phyloP scores from a whole-genome alignment of 768 basidiomycete species.

The Phanerodontia chrysosporium region DNA sequence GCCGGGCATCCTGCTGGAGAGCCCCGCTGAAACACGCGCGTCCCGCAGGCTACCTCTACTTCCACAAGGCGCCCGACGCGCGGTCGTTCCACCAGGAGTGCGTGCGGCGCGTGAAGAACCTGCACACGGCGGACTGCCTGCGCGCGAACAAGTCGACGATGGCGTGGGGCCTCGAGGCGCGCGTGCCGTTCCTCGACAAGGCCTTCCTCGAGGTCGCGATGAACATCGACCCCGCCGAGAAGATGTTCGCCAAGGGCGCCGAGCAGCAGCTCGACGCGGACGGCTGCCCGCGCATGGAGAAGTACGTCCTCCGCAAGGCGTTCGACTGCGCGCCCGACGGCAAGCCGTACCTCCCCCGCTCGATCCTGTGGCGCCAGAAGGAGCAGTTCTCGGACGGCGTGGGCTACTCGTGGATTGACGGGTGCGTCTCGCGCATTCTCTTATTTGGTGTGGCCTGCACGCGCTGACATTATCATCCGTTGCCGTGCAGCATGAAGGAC shows the following conservation, averaged over 20 bases:
- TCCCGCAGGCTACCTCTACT: conserved; percentile 87
- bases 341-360: conserved; percentile 84
- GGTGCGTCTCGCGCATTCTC: conserved; percentile 41
- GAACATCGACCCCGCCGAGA: conserved; percentile 83
- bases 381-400: conserved; percentile 99
- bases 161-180: conserved; percentile 99
- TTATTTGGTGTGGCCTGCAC: not conserved
- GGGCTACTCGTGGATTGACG: conserved; percentile 98
- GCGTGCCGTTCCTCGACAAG: conserved; percentile 98
- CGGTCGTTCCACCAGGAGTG: conserved; percentile 92
- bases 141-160: conserved; percentile 99
- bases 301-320: conserved; percentile 96
- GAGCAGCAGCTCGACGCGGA: conserved; percentile 75
- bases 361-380: conserved; percentile 98
- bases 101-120: conserved; percentile 92
- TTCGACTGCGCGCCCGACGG: conserved; percentile 84
- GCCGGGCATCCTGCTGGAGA: not conserved
- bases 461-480: no score
- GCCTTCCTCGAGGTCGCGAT: conserved; percentile 91
- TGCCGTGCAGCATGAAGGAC: conserved; percentile 71
- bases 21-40: conserved; percentile 1
- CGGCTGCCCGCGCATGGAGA: conserved; percentile 92
- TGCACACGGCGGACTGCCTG: conserved; percentile 95
- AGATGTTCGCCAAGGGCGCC: conserved; percentile 84
- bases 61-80: conserved; percentile 93